Base-by-base conservation (phyloP, 176 grass and related monocot species). In the Ensete ventricosum region DNA sequence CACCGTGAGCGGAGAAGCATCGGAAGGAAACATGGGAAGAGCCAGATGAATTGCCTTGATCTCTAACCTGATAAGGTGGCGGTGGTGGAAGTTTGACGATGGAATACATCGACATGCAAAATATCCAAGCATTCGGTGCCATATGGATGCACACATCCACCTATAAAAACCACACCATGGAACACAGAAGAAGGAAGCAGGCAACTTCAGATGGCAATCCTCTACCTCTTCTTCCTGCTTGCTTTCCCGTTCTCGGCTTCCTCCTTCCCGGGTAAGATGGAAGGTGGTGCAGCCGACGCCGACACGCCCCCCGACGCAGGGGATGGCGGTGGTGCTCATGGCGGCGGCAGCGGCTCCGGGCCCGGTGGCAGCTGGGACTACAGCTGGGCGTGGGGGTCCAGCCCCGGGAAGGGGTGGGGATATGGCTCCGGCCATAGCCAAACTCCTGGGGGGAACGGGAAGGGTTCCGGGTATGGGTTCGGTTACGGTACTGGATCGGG, bases 321-420 rank as follows among this genome's bases (percentile, higher is more conserved):
- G 14, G 63, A 21, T 63, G 60, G n/a, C 1, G 60, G 60, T 21
- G 60, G 60, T 23, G 60, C 8, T 1, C 5, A 8, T n/a, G 19
- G n/a, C 8, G 60, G 63, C 48, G 9, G 43, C 14, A 50, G 67
- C 16, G 67, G 48, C 48, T 51, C 67, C 67, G 67, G 67, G 9
- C 17, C 67, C 67, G 67, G 67, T 2, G n/a, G 63, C 9, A 26
- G 11, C 63, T 70, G 67, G 67, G 67, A 70, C 2, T 70, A 70
- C 67, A 19, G 43, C 17, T 92, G 92, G 92, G 85, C 54, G 14
- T 92, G 92, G 92, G 79, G 83, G 9, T 75, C 89, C 2, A 79
- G 87, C 50, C 89, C 83, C 17, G 81, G 79, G 5, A 82, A 73
- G 9, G 85, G 81, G 51, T 86, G 73, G 80, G 89, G 85, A 21